A percentile compares a stretch with the other conserved stretches of the same genome.
phyloP scores from a whole-genome alignment of 2,329 filamentous ascomycete genomes.

The Fusarium sambucinum region DNA sequence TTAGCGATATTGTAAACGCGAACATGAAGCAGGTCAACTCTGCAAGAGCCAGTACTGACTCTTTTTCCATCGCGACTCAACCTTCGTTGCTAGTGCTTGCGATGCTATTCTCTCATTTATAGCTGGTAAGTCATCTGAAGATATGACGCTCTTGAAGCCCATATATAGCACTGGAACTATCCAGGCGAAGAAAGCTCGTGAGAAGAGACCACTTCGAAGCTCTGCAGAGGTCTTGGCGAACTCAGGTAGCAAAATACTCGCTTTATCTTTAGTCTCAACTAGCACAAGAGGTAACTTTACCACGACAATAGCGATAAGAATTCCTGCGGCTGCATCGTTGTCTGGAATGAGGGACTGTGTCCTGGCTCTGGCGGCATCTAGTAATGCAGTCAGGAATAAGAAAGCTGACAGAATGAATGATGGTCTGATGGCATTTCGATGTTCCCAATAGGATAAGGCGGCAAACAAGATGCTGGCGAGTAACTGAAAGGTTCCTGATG shows the following conservation, averaged over 20 bases:
- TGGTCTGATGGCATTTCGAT: background rate
- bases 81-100: background rate
- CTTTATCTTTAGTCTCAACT: background rate
- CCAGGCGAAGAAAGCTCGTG: slow-evolving; percentile 1
- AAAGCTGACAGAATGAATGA: background rate
- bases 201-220: slow-evolving; percentile 1
- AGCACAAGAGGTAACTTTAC: background rate
- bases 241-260: background rate
- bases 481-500: background rate
- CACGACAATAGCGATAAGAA: background rate
- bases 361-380: slow-evolving; percentile 3
- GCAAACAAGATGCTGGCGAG: background rate
- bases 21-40: no score
- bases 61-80: background rate
- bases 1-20: no score
- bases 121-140: background rate
- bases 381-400: background rate
- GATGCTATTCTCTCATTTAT: slow-evolving; percentile 2
- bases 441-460: background rate
- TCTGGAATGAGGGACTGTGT: slow-evolving; percentile 1
- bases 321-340: background rate
- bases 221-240: background rate
- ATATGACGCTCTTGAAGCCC: background rate
- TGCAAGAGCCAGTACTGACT: no score
- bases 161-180: background rate